These are phyloP conservation scores for Tubosaeta sp. DNA, from an alignment of 768 basidiomycete genomes.

Conservation along the genomic window DNA sequence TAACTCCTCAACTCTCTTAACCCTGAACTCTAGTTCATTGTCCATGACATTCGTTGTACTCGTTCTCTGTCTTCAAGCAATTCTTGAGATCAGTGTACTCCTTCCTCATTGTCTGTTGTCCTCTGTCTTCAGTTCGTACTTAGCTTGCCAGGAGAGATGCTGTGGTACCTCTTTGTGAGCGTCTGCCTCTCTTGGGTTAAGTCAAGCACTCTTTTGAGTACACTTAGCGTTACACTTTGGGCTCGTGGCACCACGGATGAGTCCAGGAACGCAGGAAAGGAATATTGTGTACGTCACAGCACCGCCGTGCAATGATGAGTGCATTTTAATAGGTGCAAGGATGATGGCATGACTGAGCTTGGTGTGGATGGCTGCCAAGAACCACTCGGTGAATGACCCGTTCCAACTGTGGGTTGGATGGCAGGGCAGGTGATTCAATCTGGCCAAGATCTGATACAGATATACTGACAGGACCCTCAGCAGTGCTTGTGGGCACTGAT, in stretches of 20 bases:
- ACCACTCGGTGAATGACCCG: slow-evolving; percentile 75
- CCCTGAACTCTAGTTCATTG: no score
- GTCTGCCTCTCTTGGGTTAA: no score
- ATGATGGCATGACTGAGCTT: not conserved
- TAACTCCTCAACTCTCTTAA: no score
- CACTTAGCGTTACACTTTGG: no score
- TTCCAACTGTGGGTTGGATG: slow-evolving; percentile 73
- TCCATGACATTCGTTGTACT: no score
- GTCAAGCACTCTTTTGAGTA: no score
- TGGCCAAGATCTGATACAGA: slow-evolving; percentile 65
- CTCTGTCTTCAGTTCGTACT: no score
- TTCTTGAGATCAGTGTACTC: no score
- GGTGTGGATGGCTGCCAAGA: slow-evolving; percentile 67
- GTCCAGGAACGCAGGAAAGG: slow-evolving; percentile 65
- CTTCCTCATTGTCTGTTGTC: no score
- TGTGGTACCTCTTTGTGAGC: no score
- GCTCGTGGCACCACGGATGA: slow-evolving; percentile 63
- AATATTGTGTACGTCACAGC: slow-evolving; percentile 70
- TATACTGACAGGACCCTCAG: slow-evolving; percentile 68
- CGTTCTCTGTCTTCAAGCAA: no score
- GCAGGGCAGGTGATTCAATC: slow-evolving; percentile 71
- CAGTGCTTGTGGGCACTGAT: slow-evolving; percentile 24
- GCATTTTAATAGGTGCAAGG: slow-evolving; percentile 11
- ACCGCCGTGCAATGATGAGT: slow-evolving; percentile 70
- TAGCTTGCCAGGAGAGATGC: no score